Base-by-base conservation (phyloP, 352 stramenopile genomes). In the Thalassiosira sp. region DNA sequence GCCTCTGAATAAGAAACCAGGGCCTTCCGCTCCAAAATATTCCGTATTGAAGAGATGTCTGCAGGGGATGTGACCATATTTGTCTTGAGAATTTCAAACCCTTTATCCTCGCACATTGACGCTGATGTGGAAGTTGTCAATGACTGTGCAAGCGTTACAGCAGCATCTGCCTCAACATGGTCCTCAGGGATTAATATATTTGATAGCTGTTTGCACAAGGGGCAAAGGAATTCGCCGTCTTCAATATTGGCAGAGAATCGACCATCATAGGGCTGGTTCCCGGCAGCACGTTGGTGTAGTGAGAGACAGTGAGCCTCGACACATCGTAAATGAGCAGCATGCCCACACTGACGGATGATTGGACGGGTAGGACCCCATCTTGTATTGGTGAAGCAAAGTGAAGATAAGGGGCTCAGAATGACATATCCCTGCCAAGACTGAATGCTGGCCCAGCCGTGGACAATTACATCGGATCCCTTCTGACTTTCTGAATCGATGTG, bases 161-260 rank as follows among this genome's bases (percentile, higher is more conserved):
- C 20, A 59, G 57, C 43, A 28, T 68, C 56, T 42, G 11, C 28
- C 13, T 64, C 43, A 45, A 54, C 56, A 16, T 56, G 54, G 22
- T 91, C 84, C 45, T 86, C 67, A 11, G 96, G 96, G 76, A 98
- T 96, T 28, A 98, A 71, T 49, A 98, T 95, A 64, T 98, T 98
- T 0, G 94, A 97, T n/a, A 98, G 95, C 52, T 96, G 95, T 68
- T 98, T 98, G 89, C 96, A 98, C 22, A 98, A 79, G 1, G 96
- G 96, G 77, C 96, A 98, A 3, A 98, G 74, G 67, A 98, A 98
- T 73, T 98, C 95, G 46, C 97, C 96, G 72, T 98, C 97, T 33
- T 95, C 96, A 49, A 98, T 95, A 72, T 98, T 96, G 0, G 97
- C 95, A 16, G 95, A 95, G 81, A 97, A 98, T 1, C 87, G 61